Evolutionary conservation across 345 rosid genomes (phyloP).

Genomic region (Trapa bicornis): DNA sequence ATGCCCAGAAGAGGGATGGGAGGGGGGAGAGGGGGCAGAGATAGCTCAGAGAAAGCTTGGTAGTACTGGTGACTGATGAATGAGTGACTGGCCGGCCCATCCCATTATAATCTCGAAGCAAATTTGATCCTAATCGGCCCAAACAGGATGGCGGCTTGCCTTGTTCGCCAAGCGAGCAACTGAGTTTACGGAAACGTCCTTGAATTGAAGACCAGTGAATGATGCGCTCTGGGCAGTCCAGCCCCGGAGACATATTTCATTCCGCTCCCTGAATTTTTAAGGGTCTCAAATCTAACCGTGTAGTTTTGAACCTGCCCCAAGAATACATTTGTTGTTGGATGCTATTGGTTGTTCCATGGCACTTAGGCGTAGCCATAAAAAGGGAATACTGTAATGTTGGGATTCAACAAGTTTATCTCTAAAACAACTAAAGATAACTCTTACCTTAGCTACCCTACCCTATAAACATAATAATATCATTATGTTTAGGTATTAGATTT

Average conservation of each 20-base stretch:
- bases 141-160: neutral
- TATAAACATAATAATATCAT: too few species aligned
- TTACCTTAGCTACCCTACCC: too few species aligned
- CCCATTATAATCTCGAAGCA: neutral
- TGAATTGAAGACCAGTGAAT: neutral
- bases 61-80: neutral
- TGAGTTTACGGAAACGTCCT: neutral
- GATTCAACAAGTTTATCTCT: too few species aligned
- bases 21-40: neutral
- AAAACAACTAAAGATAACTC: too few species aligned
- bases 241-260: neutral
- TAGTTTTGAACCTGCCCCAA: neutral
- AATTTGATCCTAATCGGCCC: neutral
- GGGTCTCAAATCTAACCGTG: neutral
- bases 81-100: too few species aligned
- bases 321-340: neutral
- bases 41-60: too few species aligned
- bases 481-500: too few species aligned
- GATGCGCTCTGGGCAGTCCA: neutral
- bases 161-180: constrained; percentile 1
- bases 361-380: too few species aligned
- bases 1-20: too few species aligned
- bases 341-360: too few species aligned
- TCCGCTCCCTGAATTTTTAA: neutral
- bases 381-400: too few species aligned